These are phyloP conservation scores for Closterium sp. DNA, from an alignment of 139 green algal species.

Conservation along the genomic window DNA sequence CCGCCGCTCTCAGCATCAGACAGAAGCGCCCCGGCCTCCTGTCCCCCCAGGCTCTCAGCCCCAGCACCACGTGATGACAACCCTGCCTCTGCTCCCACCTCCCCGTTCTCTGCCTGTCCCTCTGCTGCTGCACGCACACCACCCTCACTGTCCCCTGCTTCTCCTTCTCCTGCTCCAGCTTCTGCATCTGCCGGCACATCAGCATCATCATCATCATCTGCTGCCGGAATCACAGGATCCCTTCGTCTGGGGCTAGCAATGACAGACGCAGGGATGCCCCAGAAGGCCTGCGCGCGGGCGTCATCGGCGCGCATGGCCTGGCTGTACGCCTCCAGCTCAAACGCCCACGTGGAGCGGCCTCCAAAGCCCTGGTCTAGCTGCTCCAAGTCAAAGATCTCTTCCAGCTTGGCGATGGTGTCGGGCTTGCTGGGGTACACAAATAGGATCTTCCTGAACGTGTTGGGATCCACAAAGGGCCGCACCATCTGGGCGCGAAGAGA, in stretches of 20 bases:
- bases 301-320: constrained; percentile 39
- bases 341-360: constrained; percentile 1
- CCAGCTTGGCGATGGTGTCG: constrained; percentile 2
- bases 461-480: constrained; percentile 46
- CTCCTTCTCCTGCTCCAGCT: not conserved
- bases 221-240: not conserved
- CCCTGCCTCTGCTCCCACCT: not conserved
- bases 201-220: too few relatives aligned
- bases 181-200: too few relatives aligned
- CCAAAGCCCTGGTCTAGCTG: constrained; percentile 32
- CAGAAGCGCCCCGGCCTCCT: not conserved
- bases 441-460: constrained; percentile 37
- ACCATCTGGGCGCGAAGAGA: constrained; percentile 23
- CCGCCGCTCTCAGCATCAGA: not conserved
- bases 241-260: not conserved
- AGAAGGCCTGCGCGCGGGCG: not conserved
- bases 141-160: not conserved
- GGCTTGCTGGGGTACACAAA: constrained; percentile 28
- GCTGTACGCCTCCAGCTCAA: constrained; percentile 21
- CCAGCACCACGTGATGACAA: too few relatives aligned
- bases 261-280: not conserved
- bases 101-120: too few relatives aligned
- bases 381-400: constrained; percentile 42
- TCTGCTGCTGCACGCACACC: not conserved
- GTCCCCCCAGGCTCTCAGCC: not conserved